These are phyloP conservation scores for Ophiostoma perfectum DNA, from an alignment of 2,329 filamentous ascomycete species.

Conservation along the genomic window DNA sequence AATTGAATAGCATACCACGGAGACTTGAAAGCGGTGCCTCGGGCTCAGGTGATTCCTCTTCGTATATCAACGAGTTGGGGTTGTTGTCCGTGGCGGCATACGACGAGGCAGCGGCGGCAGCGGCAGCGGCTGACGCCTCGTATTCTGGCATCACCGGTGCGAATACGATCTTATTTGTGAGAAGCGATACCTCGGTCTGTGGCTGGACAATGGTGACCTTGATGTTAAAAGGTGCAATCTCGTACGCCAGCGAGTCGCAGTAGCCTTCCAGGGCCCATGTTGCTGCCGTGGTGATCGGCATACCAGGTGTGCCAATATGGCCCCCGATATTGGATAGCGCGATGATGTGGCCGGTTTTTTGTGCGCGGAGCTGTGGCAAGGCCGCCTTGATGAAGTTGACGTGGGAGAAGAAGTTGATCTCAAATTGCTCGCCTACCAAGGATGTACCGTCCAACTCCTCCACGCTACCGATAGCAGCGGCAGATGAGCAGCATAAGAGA, in stretches of 20 bases:
- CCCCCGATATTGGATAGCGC: slow-evolving; percentile 85
- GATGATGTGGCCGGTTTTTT: slow-evolving; percentile 83
- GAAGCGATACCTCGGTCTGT: slow-evolving; percentile 81
- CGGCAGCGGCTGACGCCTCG: slow-evolving; percentile 49
- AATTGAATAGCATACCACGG: slow-evolving; percentile 73
- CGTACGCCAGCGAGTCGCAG: slow-evolving; percentile 91
- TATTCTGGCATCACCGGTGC: slow-evolving; percentile 64
- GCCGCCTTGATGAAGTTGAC: slow-evolving; percentile 92
- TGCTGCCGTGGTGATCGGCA: slow-evolving; percentile 85
- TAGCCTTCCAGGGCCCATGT: slow-evolving; percentile 95
- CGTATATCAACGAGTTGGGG: background rate
- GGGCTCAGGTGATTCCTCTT: slow-evolving; percentile 7
- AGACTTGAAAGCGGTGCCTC: slow-evolving; percentile 60
- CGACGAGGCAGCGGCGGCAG: slow-evolving; percentile 55
- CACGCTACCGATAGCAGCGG: slow-evolving; percentile 83
- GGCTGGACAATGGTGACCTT: slow-evolving; percentile 94
- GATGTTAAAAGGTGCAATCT: slow-evolving; percentile 94
- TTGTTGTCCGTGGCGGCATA: background rate
- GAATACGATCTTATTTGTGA: slow-evolving; percentile 82
- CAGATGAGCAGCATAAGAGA: slow-evolving; percentile 79
- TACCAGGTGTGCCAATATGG: slow-evolving; percentile 85
- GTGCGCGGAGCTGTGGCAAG: slow-evolving; percentile 70
- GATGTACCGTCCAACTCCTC: slow-evolving; percentile 64
- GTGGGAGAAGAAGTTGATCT: slow-evolving; percentile 89
- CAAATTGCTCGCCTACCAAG: slow-evolving; percentile 84